Evolutionary conservation across 192 early-diverging fungal species (phyloP), one percentile per base, ranked within the genome.

Genomic region (Glomus cerebriforme): DNA sequence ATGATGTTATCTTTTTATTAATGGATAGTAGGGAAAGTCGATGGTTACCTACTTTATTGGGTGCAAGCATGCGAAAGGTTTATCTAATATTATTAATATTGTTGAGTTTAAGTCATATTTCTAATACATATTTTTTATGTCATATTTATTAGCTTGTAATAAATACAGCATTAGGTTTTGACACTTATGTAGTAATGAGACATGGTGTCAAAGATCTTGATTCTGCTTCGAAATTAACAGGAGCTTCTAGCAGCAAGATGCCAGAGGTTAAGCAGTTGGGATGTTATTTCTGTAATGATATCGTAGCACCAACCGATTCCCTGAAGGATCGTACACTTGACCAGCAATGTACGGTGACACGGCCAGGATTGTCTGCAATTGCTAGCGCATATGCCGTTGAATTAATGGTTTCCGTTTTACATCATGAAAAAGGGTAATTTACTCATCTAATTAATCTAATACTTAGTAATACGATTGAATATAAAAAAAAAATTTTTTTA

Each of bases 261-360:
- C 82, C 39, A 34, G 27, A 35, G 58, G 49, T 78, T 39, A n/a
- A 31, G 24, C 78, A 84, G 0, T 87, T 99, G 19, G 98, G 98
- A 12, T 99, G 98, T 79, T 99, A 99, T 80, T 99, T 95, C 77
- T 99, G 98, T 87, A 97, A 97, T 82, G 98, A 99, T 79, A 91
- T 99, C 73, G 96, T 99, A 22, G 96, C 95, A n/a, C 97, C 98
- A 2, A 88, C 91, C 0, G 96, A 99, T 85, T 98, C 98, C 22
- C 87, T 98, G 7, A 92, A 90, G 13, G 96, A 97, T 83, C 89
- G 98, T 45, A 97, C 97, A 0, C 85, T 99, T 63, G 98, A 99
- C 82, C 98, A 99, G 81, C 95, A 97, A 88, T 99, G 98, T 82
- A 99, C 98, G 0, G 98, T 99, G 7, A 97, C 98, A 2, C 88